These are phyloP conservation scores for Chaetomiaceae sp. DNA, from an alignment of 2,329 filamentous ascomycete genomes.

Conservation along the genomic window DNA sequence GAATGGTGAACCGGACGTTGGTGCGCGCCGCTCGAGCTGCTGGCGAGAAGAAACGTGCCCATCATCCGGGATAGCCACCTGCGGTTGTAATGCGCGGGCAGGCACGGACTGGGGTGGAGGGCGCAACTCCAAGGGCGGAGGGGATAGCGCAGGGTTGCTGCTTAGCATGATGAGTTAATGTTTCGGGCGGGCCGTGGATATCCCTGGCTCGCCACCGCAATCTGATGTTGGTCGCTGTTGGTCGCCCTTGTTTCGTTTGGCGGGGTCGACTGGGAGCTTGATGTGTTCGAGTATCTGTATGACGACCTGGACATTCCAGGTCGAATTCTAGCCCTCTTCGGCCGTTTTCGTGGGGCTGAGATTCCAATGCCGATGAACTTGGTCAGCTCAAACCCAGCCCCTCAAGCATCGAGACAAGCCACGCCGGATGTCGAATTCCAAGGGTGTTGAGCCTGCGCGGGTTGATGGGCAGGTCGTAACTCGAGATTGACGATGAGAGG, in stretches of 20 bases:
- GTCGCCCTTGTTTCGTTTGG: slow-evolving; percentile 15
- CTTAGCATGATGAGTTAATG: slow-evolving; percentile 39
- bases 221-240: slow-evolving; percentile 3
- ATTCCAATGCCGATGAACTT: not conserved
- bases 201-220: slow-evolving; percentile 17
- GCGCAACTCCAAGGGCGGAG: slow-evolving; percentile 25
- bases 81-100: slow-evolving; percentile 19
- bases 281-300: not conserved
- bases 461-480: too few species aligned
- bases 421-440: too few species aligned
- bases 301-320: slow-evolving; percentile 7
- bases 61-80: slow-evolving; percentile 17
- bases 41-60: slow-evolving; percentile 23
- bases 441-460: too few species aligned
- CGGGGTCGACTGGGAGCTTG: not conserved
- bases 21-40: slow-evolving; percentile 21
- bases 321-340: not conserved
- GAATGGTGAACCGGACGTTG: slow-evolving; percentile 13
- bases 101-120: slow-evolving; percentile 17
- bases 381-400: not conserved
- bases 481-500: too few species aligned
- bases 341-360: not conserved
- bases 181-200: slow-evolving; percentile 30
- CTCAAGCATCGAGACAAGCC: not conserved
- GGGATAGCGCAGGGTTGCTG: slow-evolving; percentile 27